Evolutionary conservation across 2,329 filamentous ascomycete species (phyloP).

Genomic region (Akanthomyces lecanii): DNA sequence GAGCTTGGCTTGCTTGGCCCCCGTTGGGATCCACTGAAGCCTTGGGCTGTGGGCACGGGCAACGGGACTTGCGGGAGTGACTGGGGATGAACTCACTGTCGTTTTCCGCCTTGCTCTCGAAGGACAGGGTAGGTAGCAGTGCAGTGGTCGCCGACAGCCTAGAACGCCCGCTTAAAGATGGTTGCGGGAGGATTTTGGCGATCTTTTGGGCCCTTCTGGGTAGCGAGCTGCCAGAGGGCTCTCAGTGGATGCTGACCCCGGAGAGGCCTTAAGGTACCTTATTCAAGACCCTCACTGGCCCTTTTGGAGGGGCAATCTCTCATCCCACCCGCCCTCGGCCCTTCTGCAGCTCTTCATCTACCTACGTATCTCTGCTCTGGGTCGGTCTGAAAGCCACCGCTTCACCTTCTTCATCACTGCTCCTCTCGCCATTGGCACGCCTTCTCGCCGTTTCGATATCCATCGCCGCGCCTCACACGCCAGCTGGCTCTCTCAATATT

Average conservation of each 20-base stretch:
- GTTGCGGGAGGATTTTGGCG: background rate
- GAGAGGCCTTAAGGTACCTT: background rate
- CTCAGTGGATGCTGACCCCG: background rate
- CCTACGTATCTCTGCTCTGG: background rate
- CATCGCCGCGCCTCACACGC: background rate
- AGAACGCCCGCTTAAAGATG: background rate
- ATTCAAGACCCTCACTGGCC: background rate
- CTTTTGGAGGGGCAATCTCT: conserved; percentile 5
- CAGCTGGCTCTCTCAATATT: conserved; percentile 6
- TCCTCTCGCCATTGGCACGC: background rate
- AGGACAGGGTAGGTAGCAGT: background rate
- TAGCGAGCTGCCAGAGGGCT: no score
- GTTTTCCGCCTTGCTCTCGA: background rate
- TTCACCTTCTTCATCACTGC: conserved; percentile 12
- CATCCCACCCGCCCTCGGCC: conserved; percentile 9
- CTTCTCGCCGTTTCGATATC: background rate
- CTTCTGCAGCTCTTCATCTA: background rate
- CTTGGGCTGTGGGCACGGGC: background rate
- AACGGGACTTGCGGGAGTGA: no score
- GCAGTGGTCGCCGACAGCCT: background rate
- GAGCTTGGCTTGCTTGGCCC: background rate
- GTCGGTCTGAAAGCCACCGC: conserved; percentile 3
- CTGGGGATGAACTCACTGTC: background rate
- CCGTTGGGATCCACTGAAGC: background rate
- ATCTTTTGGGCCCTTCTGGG: no score